Percentiles rank a stretch among this genome's conserved stretches.
Evolutionary conservation across 805 yeast genomes (phyloP).

Genomic region (Myxozyma neotropica): DNA sequence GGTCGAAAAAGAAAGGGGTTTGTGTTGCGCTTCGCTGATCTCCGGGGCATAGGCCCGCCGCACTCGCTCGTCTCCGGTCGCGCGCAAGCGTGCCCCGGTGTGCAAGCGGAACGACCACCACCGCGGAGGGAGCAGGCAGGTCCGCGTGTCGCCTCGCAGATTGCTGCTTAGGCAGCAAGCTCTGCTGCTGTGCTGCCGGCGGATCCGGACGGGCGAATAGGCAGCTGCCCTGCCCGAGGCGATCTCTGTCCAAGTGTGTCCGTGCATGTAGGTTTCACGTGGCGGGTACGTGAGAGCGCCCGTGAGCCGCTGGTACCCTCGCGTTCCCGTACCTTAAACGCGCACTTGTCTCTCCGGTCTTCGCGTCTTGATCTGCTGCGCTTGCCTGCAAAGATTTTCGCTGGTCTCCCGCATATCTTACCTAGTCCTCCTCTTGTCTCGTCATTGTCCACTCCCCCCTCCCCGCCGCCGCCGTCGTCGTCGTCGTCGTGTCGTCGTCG

Average conservation of each 20-base stretch:
- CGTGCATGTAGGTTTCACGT: slow-evolving; percentile 10
- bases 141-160: no score
- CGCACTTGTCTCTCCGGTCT: background rate
- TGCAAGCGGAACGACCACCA: no score
- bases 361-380: background rate
- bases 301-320: slow-evolving; percentile 3
- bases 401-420: background rate
- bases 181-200: background rate
- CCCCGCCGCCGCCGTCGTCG: no score
- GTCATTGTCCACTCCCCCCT: background rate
- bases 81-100: background rate
- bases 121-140: no score
- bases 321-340: background rate
- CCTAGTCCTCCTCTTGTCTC: background rate
- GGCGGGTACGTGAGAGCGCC: slow-evolving; percentile 4
- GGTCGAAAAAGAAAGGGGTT: background rate
- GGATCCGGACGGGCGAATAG: background rate
- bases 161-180: no score
- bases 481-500: background rate
- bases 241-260: slow-evolving; percentile 4
- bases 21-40: slow-evolving; percentile 3
- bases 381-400: slow-evolving; percentile 1
- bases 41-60: slow-evolving; percentile 2
- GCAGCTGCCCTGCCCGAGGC: background rate
- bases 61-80: slow-evolving; percentile 7